Conservation (phyloP, 345 rosid species). For the Aethionema arabicum region DNA sequence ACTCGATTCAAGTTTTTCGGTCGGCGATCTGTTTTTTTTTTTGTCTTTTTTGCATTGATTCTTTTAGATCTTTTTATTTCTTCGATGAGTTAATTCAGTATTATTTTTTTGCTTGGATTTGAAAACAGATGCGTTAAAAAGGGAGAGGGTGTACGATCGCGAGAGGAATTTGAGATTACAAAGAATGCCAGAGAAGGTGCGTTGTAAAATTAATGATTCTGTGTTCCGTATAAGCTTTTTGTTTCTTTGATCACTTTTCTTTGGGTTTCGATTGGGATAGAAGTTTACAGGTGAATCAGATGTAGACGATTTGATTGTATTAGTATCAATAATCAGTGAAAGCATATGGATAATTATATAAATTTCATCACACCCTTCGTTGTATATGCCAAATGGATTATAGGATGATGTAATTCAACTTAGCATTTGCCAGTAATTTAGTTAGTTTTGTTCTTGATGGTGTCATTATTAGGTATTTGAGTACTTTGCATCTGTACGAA, state of each 20-base stretch:
- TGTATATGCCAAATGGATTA: no score
- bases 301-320: not conserved
- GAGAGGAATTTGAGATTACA: conserved; percentile 90
- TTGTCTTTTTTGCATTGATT: not conserved
- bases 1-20: conserved; percentile 66
- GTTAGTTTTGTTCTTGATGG: not conserved
- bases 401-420: not conserved
- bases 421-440: not conserved
- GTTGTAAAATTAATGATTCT: conserved; percentile 7
- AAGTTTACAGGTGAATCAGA: not conserved
- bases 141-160: conserved; percentile 80
- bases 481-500: conserved; percentile 71
- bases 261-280: not conserved
- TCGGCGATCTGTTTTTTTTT: conserved; percentile 5
- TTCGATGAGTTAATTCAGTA: not conserved
- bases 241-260: conserved; percentile 3
- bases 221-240: not conserved
- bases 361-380: not conserved
- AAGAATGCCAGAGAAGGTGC: conserved; percentile 95
- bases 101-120: conserved; percentile 16
- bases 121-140: conserved; percentile 65
- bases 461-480: conserved; percentile 59
- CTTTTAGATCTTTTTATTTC: not conserved
- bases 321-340: not conserved
- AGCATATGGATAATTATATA: not conserved